Evolutionary conservation across 345 rosid genomes (phyloP).

Genomic region (Eucalyptus coolabah): DNA sequence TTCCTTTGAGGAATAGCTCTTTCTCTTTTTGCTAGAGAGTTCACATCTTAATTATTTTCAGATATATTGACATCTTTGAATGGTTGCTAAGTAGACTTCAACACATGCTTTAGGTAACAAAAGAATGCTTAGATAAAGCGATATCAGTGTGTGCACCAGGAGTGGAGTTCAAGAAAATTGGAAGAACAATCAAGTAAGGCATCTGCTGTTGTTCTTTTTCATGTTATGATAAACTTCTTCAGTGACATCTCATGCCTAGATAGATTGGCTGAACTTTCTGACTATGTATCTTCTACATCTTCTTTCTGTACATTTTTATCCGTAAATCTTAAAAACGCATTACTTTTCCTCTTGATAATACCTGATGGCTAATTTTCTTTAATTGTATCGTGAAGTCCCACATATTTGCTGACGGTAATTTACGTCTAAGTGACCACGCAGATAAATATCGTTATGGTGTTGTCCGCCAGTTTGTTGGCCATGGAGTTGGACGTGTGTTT

Average conservation of each 20-base stretch:
- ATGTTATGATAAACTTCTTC: not conserved
- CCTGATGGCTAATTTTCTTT: not conserved
- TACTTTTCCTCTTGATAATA: not conserved
- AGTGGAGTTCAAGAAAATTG: slow-evolving; percentile 72
- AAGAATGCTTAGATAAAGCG: slow-evolving; percentile 71
- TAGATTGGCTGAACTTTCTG: not conserved
- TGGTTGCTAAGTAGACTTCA: not conserved
- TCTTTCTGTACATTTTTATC: not conserved
- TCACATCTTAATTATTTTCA: not conserved
- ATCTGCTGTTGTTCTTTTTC: not conserved
- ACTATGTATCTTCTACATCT: not conserved
- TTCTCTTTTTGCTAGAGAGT: not conserved
- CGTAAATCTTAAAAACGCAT: not conserved
- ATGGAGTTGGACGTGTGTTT: slow-evolving; percentile 85
- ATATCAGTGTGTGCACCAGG: slow-evolving; percentile 83
- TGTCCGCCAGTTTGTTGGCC: slow-evolving; percentile 80
- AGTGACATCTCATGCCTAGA: not conserved
- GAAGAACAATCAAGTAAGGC: slow-evolving; percentile 80
- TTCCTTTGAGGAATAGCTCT: not conserved
- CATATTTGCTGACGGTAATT: not conserved
- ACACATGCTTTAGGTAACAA: slow-evolving; percentile 49
- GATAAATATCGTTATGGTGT: slow-evolving; percentile 78
- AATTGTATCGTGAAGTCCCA: not conserved
- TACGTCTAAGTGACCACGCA: slow-evolving; percentile 53
- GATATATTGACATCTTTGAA: not conserved